Base-by-base conservation (phyloP, 2,329 filamentous ascomycete species). In the Scedosporium apiospermum region DNA sequence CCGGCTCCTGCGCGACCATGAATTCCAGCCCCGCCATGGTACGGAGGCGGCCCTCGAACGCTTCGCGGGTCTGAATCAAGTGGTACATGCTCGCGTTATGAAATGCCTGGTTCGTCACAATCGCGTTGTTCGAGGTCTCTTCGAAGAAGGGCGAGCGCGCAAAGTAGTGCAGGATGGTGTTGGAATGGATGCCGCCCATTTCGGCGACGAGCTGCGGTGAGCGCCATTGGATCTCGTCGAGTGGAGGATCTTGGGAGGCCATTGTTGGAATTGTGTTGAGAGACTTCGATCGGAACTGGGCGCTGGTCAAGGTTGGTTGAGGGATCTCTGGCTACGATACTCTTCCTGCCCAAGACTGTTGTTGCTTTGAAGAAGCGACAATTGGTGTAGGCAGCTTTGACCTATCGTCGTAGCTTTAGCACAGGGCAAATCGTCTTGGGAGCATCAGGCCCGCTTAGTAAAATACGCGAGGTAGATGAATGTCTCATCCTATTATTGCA, bases 211-310 rank as follows among this genome's bases (percentile, higher is more conserved):
- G 75, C 58, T 73, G 73, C 21, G 82, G 82, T 44, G 81, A 79
- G 64, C 78, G 79, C 85, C 86, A 89, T 77, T 86, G 83, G 65
- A 88, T 87, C 76, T 89, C 86, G 71, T 88, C 86, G 64, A 88
- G 77, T 6, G 82, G 80, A 1, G 80, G 77, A 0, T 83, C 81
- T 68, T 77, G 76, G 16, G 78, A 72, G 26, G 73, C 71, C 78
- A 82, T 82, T 61, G 69, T 61, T 61, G 58, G 10, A 21, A 46
- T 41, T 7, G 5, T 2, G 7, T 1, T 4, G 27, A 10, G 26
- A 16, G 26, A 23, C 23, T 9, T n/a, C 21, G n/a, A 21, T n/a
- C 44, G 44, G n/a, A 49, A 49, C 18, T 49, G 2, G 16, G 4
- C 44, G 18, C 12, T 12, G 10, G 34, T 12, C 34, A 16, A 49